Percentiles rank a stretch among this genome's conserved stretches.
phyloP scores from a whole-genome alignment of 257 asterid species.

The Solanum ossicruentum region DNA sequence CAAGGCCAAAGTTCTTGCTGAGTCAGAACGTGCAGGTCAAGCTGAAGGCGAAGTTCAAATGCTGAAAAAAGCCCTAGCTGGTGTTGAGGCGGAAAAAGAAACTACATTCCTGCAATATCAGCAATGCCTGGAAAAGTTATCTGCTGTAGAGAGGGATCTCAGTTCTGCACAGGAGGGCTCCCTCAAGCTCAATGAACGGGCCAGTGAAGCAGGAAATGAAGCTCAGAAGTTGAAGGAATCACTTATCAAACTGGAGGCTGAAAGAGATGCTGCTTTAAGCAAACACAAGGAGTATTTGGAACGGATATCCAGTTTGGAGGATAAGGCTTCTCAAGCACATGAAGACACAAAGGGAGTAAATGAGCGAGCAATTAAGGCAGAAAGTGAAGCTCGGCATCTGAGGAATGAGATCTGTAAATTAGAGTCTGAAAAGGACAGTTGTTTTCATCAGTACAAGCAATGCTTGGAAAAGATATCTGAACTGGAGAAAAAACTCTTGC shows the following conservation, averaged over 20 bases:
- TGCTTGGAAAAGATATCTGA: slow-evolving; percentile 42
- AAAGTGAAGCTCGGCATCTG: slow-evolving; percentile 32
- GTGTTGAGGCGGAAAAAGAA: slow-evolving; percentile 54
- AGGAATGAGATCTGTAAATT: slow-evolving; percentile 42
- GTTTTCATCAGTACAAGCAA: slow-evolving; percentile 15
- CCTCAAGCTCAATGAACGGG: slow-evolving; percentile 34
- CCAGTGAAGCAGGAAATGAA: slow-evolving; percentile 50
- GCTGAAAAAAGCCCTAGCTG: slow-evolving; percentile 45
- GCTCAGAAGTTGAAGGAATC: slow-evolving; percentile 57
- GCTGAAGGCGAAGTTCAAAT: slow-evolving; percentile 51
- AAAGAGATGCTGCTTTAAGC: slow-evolving; percentile 33
- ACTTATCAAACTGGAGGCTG: slow-evolving; percentile 46
- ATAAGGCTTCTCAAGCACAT: slow-evolving; percentile 27
- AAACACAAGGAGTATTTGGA: slow-evolving; percentile 39
- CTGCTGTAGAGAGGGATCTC: slow-evolving; percentile 46
- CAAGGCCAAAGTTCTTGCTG: slow-evolving; percentile 37
- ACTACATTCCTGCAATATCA: slow-evolving; percentile 45
- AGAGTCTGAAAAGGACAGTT: slow-evolving; percentile 44
- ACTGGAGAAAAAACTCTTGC: slow-evolving; percentile 36
- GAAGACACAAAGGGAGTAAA: slow-evolving; percentile 32
- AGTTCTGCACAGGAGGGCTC: slow-evolving; percentile 43
- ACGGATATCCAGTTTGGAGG: slow-evolving; percentile 39
- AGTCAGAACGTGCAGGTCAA: slow-evolving; percentile 40
- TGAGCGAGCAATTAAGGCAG: slow-evolving; percentile 33
- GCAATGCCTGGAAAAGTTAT: slow-evolving; percentile 46